Evolutionary conservation across 1,284 basidiomycete species (phyloP).

Genomic region (Rhizoctonia solani): DNA sequence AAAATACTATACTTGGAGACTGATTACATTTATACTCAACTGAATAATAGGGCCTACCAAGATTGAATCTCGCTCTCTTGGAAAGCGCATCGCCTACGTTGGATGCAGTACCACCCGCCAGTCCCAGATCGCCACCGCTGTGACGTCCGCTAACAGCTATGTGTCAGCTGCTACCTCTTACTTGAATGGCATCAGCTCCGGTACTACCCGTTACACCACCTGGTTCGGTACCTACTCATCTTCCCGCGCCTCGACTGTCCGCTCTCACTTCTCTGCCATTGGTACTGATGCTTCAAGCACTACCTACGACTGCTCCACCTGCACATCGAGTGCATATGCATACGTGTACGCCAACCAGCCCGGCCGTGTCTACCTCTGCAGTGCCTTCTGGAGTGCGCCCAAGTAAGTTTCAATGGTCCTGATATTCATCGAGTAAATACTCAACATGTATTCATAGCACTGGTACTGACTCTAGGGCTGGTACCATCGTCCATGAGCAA

Average conservation of each 20-base stretch:
- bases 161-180: constrained; percentile 18
- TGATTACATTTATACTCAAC: neutral
- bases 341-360: constrained; percentile 33
- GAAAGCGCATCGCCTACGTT: constrained; percentile 30
- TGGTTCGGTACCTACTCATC: constrained; percentile 34
- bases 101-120: constrained; percentile 20
- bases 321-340: constrained; percentile 25
- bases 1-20: neutral
- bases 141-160: constrained; percentile 23
- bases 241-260: constrained; percentile 3
- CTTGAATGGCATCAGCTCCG: constrained; percentile 8
- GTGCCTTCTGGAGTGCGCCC: constrained; percentile 34
- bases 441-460: neutral
- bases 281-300: constrained; percentile 24
- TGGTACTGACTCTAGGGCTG: constrained; percentile 35
- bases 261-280: constrained; percentile 28
- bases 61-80: constrained; percentile 24
- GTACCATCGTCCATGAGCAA: constrained; percentile 36
- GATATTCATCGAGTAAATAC: neutral
- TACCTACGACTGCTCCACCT: constrained; percentile 35
- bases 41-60: constrained; percentile 7
- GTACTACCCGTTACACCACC: constrained; percentile 30
- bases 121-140: constrained; percentile 14
- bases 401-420: constrained; percentile 5
- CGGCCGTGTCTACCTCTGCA: constrained; percentile 33